phyloP scores from a whole-genome alignment of 352 stramenopile genomes.

The Phytophthora sojae region DNA sequence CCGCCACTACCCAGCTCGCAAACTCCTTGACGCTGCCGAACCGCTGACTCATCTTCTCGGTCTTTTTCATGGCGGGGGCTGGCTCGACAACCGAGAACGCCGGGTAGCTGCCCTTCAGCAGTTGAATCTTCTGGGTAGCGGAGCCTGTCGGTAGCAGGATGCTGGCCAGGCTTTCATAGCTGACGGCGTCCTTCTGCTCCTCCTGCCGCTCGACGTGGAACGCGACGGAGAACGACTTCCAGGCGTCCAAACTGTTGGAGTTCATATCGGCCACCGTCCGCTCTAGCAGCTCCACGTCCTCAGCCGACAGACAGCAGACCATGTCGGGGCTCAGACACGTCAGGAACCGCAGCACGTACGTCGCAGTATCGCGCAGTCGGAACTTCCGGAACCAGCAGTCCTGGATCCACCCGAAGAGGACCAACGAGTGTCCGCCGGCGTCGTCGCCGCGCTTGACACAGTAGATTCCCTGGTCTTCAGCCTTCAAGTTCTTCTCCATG shows the following conservation, averaged over 20 bases:
- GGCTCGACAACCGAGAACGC: conserved; percentile 34
- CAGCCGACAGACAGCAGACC: conserved; percentile 53
- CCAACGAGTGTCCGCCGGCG: conserved; percentile 20
- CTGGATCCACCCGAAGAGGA: conserved; percentile 73
- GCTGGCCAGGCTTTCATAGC: conserved; percentile 11
- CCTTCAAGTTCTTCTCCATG: conserved; percentile 45
- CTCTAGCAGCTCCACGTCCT: conserved; percentile 46
- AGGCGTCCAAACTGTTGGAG: conserved; percentile 44
- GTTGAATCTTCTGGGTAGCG: background rate
- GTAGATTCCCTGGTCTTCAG: conserved; percentile 68
- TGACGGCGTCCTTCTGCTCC: conserved; percentile 57
- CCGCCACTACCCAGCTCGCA: conserved; percentile 26
- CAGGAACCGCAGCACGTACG: conserved; percentile 76
- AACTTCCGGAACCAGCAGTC: conserved; percentile 50
- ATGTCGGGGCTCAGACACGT: conserved; percentile 60
- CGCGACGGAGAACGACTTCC: conserved; percentile 47
- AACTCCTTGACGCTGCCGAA: conserved; percentile 35
- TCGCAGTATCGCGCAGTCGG: conserved; percentile 63
- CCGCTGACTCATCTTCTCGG: background rate
- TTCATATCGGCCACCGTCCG: conserved; percentile 25
- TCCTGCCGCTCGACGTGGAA: conserved; percentile 64
- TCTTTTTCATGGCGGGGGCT: conserved; percentile 38
- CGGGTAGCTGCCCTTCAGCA: conserved; percentile 55
- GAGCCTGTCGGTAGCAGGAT: conserved; percentile 11
- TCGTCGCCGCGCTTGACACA: conserved; percentile 29